Percentiles rank a stretch among this genome's conserved stretches.
Conservation (phyloP, 345 rosid species). For the Acer negundo region DNA sequence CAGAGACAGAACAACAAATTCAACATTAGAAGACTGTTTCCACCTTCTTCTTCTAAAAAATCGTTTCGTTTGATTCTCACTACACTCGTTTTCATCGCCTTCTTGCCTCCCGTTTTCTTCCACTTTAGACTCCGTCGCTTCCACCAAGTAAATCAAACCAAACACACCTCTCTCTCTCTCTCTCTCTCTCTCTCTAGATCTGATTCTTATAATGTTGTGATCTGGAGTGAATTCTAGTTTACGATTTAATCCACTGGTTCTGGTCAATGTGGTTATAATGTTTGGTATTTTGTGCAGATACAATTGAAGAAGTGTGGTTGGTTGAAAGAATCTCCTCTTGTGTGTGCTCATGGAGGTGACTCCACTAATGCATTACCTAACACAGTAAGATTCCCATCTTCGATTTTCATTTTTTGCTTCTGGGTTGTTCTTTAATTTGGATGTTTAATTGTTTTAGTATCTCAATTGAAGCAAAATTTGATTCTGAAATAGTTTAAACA, state of each 20-base stretch:
- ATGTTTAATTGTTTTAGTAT: too few relatives aligned
- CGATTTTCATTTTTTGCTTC: background rate
- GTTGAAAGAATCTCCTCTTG: slow-evolving; percentile 85
- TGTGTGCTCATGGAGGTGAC: slow-evolving; percentile 99
- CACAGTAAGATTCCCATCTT: slow-evolving; percentile 48
- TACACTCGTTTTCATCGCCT: slow-evolving; percentile 57
- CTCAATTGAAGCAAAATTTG: too few relatives aligned
- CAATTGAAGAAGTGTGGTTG: slow-evolving; percentile 66
- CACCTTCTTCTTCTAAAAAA: slow-evolving; percentile 28
- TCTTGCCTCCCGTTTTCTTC: slow-evolving; percentile 82
- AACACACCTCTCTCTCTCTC: too few relatives aligned
- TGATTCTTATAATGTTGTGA: background rate
- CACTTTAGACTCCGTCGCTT: slow-evolving; percentile 77
- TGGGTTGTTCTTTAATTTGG: too few relatives aligned
- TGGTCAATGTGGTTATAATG: too few relatives aligned
- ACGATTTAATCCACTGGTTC: background rate
- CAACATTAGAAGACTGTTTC: slow-evolving; percentile 15
- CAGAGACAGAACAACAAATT: background rate
- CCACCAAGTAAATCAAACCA: slow-evolving; percentile 46
- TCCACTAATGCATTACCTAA: slow-evolving; percentile 78
- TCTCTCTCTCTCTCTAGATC: background rate
- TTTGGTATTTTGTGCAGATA: slow-evolving; percentile 20
- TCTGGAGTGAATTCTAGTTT: background rate
- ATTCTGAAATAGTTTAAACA: too few relatives aligned
- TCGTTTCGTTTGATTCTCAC: slow-evolving; percentile 56